Base-by-base conservation (phyloP, 139 green algal genomes). In the Spirogloea muscicola region DNA sequence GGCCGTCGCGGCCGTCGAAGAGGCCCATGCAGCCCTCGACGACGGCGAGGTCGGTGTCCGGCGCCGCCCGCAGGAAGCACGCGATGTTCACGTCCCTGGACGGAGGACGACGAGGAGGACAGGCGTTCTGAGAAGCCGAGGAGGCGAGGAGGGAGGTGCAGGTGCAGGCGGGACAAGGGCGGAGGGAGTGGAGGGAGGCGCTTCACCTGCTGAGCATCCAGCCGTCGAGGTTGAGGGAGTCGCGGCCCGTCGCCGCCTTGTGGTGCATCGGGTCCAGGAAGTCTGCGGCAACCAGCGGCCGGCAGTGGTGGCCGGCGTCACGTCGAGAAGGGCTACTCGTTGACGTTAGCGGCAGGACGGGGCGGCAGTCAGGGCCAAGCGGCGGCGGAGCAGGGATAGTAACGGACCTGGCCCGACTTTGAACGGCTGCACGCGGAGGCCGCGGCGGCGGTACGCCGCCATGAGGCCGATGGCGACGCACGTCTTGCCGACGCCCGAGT, bases 11-110 rank as follows among this genome's bases (percentile, higher is more conserved):
- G 9, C 87, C 89, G 74, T 96, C 91, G 79, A 87, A 96, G 1
- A 96, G 79, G 5, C 91, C 91, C 81, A 88, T 89, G 13, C 87
- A 82, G 9, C 91, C 91, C 63, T 96, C 91, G 13, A 96, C 77
- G 3, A 96, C 74, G 0, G 83, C 86, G 16, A 96, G 64, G 76
- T 96, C 91, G 6, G 86, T 86, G 27, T 82, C 79, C 1, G 57
- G 67, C 16, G 79, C 77, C 3, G 61, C 27, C 0, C 80, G 58
- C n/a, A 71, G 58, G 52, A 91, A 91, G 0, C 42, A 61, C 2
- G 61, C 69, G 55, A 87, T 13, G 42, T 81, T 85, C 55, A 85
- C 60, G 60, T 90, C 78, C 41, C 75, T 80, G 75, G 58, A 60
- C n/a, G 58, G 58, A 49, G 58, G 27, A 66, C 34, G 27, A 66